A percentile compares a stretch with the other conserved stretches of the same genome.
phyloP scores from a whole-genome alignment of 371 early-diverging fungal species.

The Paraphysoderma sedebokerense region DNA sequence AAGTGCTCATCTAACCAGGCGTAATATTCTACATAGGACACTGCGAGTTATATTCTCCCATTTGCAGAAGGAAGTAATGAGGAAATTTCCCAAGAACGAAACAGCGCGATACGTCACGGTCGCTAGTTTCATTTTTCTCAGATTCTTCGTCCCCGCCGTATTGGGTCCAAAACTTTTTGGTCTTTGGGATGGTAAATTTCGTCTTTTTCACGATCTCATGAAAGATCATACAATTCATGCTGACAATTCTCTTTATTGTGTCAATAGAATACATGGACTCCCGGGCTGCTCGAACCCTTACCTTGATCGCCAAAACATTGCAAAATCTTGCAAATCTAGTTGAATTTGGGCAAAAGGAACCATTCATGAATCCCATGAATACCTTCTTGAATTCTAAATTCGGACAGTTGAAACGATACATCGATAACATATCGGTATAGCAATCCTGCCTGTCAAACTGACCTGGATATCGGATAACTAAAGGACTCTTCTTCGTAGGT shows the following conservation, averaged over 20 bases:
- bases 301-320: conserved; percentile 3
- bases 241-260: too few species aligned
- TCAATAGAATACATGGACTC: not conserved
- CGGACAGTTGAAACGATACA: too few species aligned
- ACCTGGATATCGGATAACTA: too few species aligned
- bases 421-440: too few species aligned
- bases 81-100: not conserved
- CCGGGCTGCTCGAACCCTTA: conserved; percentile 1
- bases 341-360: conserved; percentile 5
- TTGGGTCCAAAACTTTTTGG: conserved; percentile 6
- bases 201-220: too few species aligned
- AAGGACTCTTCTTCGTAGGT: too few species aligned
- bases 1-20: too few species aligned
- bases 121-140: conserved; percentile 4
- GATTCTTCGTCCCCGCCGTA: conserved; percentile 5
- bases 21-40: too few species aligned
- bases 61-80: not conserved
- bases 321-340: conserved; percentile 1
- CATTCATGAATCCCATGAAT: conserved; percentile 4
- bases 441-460: too few species aligned
- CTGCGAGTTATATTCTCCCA: not conserved
- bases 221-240: too few species aligned
- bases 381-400: too few species aligned
- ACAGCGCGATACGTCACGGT: not conserved
- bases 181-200: not conserved